These are phyloP conservation scores for Penicillium taxi DNA, from an alignment of 495 filamentous ascomycete genomes.

Conservation along the genomic window DNA sequence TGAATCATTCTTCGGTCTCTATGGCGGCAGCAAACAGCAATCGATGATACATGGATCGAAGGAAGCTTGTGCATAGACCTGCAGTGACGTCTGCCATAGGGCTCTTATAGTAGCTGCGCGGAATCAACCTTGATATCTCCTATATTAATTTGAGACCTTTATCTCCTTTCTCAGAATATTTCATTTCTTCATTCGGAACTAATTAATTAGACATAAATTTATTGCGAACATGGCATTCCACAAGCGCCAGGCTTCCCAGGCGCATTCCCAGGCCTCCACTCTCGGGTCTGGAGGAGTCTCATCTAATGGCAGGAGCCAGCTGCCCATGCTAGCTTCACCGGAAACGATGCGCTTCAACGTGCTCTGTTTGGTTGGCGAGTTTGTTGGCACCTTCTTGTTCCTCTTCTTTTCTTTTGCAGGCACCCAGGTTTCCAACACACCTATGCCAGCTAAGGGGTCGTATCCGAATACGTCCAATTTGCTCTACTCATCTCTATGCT, in stretches of 20 bases:
- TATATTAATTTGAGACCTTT: neutral
- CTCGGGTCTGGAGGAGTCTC: constrained; percentile 2
- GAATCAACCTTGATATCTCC: neutral
- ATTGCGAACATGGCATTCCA: constrained; percentile 1
- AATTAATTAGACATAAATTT: neutral
- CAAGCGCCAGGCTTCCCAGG: constrained; percentile 8
- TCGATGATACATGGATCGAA: constrained; percentile 15
- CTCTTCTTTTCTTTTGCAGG: constrained; percentile 75
- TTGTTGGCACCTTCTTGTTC: constrained; percentile 76
- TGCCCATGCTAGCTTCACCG: constrained; percentile 35
- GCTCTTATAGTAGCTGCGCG: neutral
- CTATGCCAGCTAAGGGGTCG: constrained; percentile 25
- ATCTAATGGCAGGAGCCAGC: constrained; percentile 19
- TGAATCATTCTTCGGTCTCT: too few relatives aligned
- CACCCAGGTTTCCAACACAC: constrained; percentile 62
- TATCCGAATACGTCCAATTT: constrained; percentile 40
- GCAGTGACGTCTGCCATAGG: constrained; percentile 17
- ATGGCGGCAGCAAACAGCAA: neutral
- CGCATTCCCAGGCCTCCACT: constrained; percentile 8
- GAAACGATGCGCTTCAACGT: constrained; percentile 41
- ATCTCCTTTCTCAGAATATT: neutral
- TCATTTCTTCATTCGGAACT: neutral
- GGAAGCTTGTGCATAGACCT: too few relatives aligned
- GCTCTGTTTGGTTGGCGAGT: constrained; percentile 59
- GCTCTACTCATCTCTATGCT: constrained; percentile 62